Conservation (phyloP, 129 eudicot species). For the Mikania micrantha region DNA sequence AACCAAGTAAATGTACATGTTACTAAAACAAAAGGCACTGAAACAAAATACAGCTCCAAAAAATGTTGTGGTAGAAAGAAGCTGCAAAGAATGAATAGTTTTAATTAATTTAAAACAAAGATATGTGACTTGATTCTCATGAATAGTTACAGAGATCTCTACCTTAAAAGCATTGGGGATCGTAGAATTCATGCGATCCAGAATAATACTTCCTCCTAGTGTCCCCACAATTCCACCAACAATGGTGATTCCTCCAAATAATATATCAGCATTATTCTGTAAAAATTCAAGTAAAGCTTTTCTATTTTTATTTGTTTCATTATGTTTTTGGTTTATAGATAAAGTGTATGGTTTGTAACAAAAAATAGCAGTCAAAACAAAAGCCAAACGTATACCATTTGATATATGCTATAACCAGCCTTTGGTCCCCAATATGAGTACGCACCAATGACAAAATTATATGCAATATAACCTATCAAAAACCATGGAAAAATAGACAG, state of each 20-base stretch:
- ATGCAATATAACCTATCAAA: conserved; percentile 73
- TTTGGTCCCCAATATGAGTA: conserved; percentile 99
- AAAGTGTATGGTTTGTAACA: neutral
- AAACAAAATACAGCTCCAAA: conserved; percentile 81
- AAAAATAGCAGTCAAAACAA: neutral
- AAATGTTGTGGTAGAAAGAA: conserved; percentile 68
- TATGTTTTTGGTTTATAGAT: neutral
- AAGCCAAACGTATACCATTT: conserved; percentile 52
- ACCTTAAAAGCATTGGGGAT: conserved; percentile 95
- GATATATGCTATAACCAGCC: conserved; percentile 86
- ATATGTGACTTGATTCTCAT: neutral
- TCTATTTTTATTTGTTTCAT: neutral
- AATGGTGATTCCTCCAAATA: conserved; percentile 85
- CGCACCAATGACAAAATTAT: conserved; percentile 90
- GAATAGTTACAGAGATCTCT: neutral
- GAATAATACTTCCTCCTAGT: conserved; percentile 61
- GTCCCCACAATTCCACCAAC: conserved; percentile 88
- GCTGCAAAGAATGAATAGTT: conserved; percentile 41
- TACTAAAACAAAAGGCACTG: conserved; percentile 73
- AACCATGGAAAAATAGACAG: conserved; percentile 11
- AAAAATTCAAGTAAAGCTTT: conserved; percentile 10
- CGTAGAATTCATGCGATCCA: conserved; percentile 70
- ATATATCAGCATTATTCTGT: conserved; percentile 74
- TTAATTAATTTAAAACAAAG: conserved; percentile 3
- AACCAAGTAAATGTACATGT: conserved; percentile 43